Percentiles rank a stretch among this genome's conserved stretches.
Evolutionary conservation across 768 basidiomycete genomes (phyloP).

Genomic region (Pisolithus microcarpus): DNA sequence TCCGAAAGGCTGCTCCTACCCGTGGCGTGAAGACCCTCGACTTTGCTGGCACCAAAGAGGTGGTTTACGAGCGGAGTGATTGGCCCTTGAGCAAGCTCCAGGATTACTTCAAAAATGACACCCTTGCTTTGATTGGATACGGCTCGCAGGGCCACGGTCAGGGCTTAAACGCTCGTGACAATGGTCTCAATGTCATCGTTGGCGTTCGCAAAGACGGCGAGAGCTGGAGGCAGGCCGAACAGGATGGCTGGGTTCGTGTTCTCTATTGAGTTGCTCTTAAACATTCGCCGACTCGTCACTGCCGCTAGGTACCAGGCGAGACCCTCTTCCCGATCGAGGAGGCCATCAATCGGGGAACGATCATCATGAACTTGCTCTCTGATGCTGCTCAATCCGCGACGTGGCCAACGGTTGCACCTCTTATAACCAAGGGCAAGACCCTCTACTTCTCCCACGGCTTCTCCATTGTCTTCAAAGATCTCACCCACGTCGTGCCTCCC

Average conservation of each 20-base stretch:
- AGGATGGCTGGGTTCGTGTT: slow-evolving; percentile 87
- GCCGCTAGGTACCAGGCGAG: slow-evolving; percentile 78
- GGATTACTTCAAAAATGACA: slow-evolving; percentile 99
- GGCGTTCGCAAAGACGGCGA: slow-evolving; percentile 97
- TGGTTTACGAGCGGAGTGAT: slow-evolving; percentile 92
- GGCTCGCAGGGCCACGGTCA: slow-evolving; percentile 99
- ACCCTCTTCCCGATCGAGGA: slow-evolving; percentile 98
- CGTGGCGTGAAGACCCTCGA: slow-evolving; percentile 94
- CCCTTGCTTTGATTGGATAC: slow-evolving; percentile 97
- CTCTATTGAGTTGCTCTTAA: background rate
- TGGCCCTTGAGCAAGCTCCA: slow-evolving; percentile 98
- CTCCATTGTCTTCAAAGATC: slow-evolving; percentile 97
- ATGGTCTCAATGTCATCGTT: slow-evolving; percentile 96
- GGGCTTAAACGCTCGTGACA: slow-evolving; percentile 97
- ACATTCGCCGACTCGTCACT: background rate
- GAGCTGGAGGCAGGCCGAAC: slow-evolving; percentile 91
- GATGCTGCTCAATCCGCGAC: slow-evolving; percentile 99
- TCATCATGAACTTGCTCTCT: slow-evolving; percentile 99
- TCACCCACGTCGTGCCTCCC: slow-evolving; percentile 90
- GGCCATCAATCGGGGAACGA: slow-evolving; percentile 90
- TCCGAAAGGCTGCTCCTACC: slow-evolving; percentile 34
- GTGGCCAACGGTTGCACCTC: slow-evolving; percentile 81
- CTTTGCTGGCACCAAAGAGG: slow-evolving; percentile 91
- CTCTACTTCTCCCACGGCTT: slow-evolving; percentile 99
- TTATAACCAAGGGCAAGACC: slow-evolving; percentile 99